phyloP scores from a whole-genome alignment of 805 yeast genomes.

The Pichia sporocuriosa region DNA sequence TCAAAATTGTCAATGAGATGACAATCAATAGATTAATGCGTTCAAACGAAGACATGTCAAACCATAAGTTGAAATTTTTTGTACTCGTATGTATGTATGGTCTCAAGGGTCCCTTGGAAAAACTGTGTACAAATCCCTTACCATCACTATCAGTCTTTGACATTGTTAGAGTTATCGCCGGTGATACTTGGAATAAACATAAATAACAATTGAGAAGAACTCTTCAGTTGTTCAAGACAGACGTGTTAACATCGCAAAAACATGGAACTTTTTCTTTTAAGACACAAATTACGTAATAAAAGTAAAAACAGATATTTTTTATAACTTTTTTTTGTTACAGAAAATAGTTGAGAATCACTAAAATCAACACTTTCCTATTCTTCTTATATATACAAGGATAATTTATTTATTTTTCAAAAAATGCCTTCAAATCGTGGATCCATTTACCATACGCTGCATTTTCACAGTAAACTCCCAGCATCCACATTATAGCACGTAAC shows the following conservation, averaged over 20 bases:
- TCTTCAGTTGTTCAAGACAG: too few relatives aligned
- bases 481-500: constrained; percentile 4
- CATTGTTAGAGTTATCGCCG: background rate
- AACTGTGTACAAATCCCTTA: background rate
- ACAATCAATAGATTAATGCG: constrained; percentile 15
- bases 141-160: background rate
- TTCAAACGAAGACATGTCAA: constrained; percentile 3
- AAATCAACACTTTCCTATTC: too few relatives aligned
- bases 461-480: constrained; percentile 10
- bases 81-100: constrained; percentile 4
- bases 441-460: constrained; percentile 8
- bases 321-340: too few relatives aligned
- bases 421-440: constrained; percentile 2
- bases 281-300: too few relatives aligned
- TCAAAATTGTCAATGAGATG: constrained; percentile 35
- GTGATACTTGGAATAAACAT: too few relatives aligned
- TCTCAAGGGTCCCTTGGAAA: constrained; percentile 10
- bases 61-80: background rate
- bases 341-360: too few relatives aligned
- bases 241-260: too few relatives aligned
- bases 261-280: too few relatives aligned
- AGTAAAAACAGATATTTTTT: too few relatives aligned
- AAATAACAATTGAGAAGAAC: too few relatives aligned
- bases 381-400: background rate
- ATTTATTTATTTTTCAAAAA: constrained; percentile 3